Evolutionary conservation across 2,329 filamentous ascomycete genomes (phyloP).

Genomic region (Sporothrix dimorphospora): DNA sequence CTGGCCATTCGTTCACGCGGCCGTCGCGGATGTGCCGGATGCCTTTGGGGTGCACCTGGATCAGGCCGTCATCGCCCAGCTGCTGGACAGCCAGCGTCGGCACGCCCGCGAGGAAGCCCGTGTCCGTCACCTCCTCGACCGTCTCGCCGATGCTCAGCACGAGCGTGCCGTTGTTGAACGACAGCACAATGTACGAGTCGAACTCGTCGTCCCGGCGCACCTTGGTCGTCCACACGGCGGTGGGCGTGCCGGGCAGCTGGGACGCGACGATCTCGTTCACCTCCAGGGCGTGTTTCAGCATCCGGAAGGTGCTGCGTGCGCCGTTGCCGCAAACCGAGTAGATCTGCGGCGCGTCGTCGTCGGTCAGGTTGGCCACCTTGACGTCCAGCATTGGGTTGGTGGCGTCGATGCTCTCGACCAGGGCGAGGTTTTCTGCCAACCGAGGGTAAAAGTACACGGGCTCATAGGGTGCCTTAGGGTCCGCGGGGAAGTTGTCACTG

Average conservation of each 20-base stretch:
- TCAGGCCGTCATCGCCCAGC: conserved; percentile 86
- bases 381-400: conserved; percentile 92
- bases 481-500: conserved; percentile 80
- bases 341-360: conserved; percentile 94
- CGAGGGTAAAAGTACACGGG: conserved; percentile 86
- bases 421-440: conserved; percentile 75
- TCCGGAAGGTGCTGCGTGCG: conserved; percentile 86
- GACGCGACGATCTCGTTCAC: conserved; percentile 97
- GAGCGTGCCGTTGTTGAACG: conserved; percentile 85
- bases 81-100: conserved; percentile 92
- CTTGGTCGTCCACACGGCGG: conserved; percentile 94
- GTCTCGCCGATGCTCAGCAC: conserved; percentile 96
- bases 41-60: conserved; percentile 95
- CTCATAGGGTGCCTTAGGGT: conserved; percentile 70
- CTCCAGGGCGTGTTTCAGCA: conserved; percentile 87
- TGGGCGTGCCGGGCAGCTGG: conserved; percentile 83
- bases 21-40: conserved; percentile 84
- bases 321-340: conserved; percentile 90
- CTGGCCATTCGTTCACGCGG: conserved; percentile 88
- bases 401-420: conserved; percentile 82
- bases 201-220: conserved; percentile 78
- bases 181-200: conserved; percentile 94
- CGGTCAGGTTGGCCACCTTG: conserved; percentile 86
- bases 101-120: conserved; percentile 85
- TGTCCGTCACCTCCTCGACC: conserved; percentile 92